Percentiles rank a stretch among this genome's conserved stretches.
Conservation (phyloP, 148 eudicot genomes). For the Chenopodium formosanum region DNA sequence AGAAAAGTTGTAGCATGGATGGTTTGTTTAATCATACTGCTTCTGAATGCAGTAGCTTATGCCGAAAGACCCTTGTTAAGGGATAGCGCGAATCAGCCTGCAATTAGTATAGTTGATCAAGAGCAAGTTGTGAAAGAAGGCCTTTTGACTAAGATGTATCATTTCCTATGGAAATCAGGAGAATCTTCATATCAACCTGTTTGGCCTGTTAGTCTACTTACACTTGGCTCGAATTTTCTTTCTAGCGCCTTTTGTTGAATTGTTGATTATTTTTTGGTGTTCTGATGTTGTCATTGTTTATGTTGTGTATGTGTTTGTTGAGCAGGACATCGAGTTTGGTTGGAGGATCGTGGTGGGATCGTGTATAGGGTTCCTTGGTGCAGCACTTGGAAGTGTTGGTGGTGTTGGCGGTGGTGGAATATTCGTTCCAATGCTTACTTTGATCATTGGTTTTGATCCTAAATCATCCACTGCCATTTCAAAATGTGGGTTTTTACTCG, state of each 20-base stretch:
- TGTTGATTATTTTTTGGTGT: not conserved
- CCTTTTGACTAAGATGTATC: slow-evolving; percentile 28
- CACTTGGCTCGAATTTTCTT: not conserved
- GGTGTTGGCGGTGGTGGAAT: slow-evolving; percentile 69
- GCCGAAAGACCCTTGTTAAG: slow-evolving; percentile 45
- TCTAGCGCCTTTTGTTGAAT: not conserved
- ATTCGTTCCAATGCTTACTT: slow-evolving; percentile 60
- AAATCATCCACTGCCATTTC: slow-evolving; percentile 68
- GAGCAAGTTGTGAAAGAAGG: slow-evolving; percentile 24
- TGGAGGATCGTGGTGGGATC: slow-evolving; percentile 54
- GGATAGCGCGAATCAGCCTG: slow-evolving; percentile 12
- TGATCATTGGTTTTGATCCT: slow-evolving; percentile 61
- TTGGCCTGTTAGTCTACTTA: slow-evolving; percentile 47
- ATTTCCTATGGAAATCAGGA: slow-evolving; percentile 49
- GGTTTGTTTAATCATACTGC: slow-evolving; percentile 35
- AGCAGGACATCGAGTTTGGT: slow-evolving; percentile 53
- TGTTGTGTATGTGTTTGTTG: not conserved
- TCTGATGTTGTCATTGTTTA: not conserved
- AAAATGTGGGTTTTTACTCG: slow-evolving; percentile 36
- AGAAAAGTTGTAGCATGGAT: slow-evolving; percentile 27
- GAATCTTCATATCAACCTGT: slow-evolving; percentile 48
- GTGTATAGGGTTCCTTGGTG: slow-evolving; percentile 56
- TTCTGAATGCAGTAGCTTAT: slow-evolving; percentile 21
- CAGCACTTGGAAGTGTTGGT: slow-evolving; percentile 61
- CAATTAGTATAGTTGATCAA: slow-evolving; percentile 19